These are phyloP conservation scores for Leccinum cinnamomeum DNA, from an alignment of 1,284 basidiomycete species.

Conservation along the genomic window DNA sequence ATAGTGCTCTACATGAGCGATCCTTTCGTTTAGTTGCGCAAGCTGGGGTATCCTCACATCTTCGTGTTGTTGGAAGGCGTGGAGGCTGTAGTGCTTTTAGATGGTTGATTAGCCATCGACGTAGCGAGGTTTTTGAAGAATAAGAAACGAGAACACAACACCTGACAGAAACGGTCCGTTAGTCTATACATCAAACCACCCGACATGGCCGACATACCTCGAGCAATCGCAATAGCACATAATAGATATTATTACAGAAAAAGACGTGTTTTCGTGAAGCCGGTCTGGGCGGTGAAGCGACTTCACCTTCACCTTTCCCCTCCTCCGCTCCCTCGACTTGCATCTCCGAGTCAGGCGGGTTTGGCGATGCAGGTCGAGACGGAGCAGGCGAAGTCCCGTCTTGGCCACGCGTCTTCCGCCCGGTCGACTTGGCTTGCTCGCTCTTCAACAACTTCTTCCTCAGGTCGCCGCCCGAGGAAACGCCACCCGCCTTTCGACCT, in stretches of 20 bases:
- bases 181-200: neutral
- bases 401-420: slow-evolving; percentile 56
- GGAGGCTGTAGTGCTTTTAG: slow-evolving; percentile 28
- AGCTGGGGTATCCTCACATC: slow-evolving; percentile 20
- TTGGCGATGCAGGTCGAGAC: slow-evolving; percentile 51
- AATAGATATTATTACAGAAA: slow-evolving; percentile 90
- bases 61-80: slow-evolving; percentile 38
- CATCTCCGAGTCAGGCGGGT: slow-evolving; percentile 40
- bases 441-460: slow-evolving; percentile 76
- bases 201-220: slow-evolving; percentile 55
- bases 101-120: slow-evolving; percentile 43
- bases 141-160: slow-evolving; percentile 83
- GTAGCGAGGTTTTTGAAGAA: slow-evolving; percentile 66
- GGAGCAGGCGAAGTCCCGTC: slow-evolving; percentile 37
- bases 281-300: slow-evolving; percentile 18
- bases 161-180: slow-evolving; percentile 42
- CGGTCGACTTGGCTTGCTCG: slow-evolving; percentile 71
- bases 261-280: slow-evolving; percentile 60
- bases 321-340: slow-evolving; percentile 33
- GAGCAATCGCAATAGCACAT: slow-evolving; percentile 80
- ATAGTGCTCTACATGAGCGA: slow-evolving; percentile 52
- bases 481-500: slow-evolving; percentile 40
- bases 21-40: slow-evolving; percentile 26
- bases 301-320: slow-evolving; percentile 29
- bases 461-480: slow-evolving; percentile 56